Evolutionary conservation across 225 moss, liverwort and hornwort species (phyloP), one percentile per base, ranked within the genome.

Genomic region (Physcomitrium patens): DNA sequence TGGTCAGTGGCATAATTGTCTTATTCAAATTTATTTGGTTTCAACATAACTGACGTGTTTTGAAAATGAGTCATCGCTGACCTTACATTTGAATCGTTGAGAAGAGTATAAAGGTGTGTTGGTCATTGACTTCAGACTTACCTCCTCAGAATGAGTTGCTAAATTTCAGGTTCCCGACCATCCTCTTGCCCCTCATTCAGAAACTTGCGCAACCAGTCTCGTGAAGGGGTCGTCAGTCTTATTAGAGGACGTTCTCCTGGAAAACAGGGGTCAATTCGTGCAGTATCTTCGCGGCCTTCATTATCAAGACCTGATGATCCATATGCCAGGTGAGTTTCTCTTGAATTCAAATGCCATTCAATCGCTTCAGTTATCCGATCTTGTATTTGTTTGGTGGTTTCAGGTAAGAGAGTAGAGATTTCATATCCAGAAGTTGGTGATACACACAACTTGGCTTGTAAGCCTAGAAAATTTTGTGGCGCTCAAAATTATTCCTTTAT

Each of bases 151-250:
- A 4, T 17, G 9, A 5, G 41, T 65, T 28, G 27, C n/a, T 20
- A 4, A 22, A 73, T 55, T 60, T 58, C 73, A 89, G 85, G 85
- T 68, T 86, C 81, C 44, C 74, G 82, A 46, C 82, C 82, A 68
- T 79, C 83, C 28, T 84, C 88, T 59, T 89, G 88, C 81, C 88
- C 88, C 43, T 79, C 81, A 7, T 81, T 89, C 70, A 59, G 75
- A 73, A 63, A 80, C 53, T 76, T 77, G 37, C 78, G 72, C 63
- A 55, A 19, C 71, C 83, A 44, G 22, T 79, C 51, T 46, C 81
- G 74, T 65, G 84, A 74, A 18, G 78, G 53, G 41, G 70, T 67
- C 31, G 12, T 42, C 45, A 70, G 53, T 71, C 54, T 59, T 31
- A 54, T 64, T n/a, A 81, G 81, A n/a, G 79, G 74, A 68, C 71